Percentiles rank a stretch among this genome's conserved stretches.
Evolutionary conservation across 106 monocot genomes (phyloP).

Genomic region (Gastrodia elata): DNA sequence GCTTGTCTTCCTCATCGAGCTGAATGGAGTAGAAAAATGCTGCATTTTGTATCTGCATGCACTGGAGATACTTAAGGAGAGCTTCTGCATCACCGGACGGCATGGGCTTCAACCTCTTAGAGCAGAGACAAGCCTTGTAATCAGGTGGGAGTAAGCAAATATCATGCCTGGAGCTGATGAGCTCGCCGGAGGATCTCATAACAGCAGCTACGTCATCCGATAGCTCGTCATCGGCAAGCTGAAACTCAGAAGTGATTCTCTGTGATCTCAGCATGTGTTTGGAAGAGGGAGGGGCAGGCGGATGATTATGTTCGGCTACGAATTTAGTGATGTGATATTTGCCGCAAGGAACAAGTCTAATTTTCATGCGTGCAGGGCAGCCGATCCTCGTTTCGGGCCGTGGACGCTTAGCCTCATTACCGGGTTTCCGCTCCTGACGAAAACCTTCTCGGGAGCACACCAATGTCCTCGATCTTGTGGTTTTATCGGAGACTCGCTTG

Average conservation of each 20-base stretch:
- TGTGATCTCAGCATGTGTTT: slow-evolving; percentile 27
- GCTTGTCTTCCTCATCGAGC: slow-evolving; percentile 29
- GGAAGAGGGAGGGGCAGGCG: slow-evolving; percentile 18
- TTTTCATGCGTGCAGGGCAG: slow-evolving; percentile 22
- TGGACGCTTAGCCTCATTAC: slow-evolving; percentile 19
- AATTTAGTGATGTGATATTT: slow-evolving; percentile 16
- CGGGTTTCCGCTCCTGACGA: slow-evolving; percentile 11
- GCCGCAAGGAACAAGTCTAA: slow-evolving; percentile 9
- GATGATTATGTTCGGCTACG: slow-evolving; percentile 16
- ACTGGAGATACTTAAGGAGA: slow-evolving; percentile 21
- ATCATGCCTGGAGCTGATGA: not conserved
- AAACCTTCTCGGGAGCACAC: slow-evolving; percentile 21
- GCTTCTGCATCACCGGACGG: slow-evolving; percentile 21
- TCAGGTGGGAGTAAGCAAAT: slow-evolving; percentile 12
- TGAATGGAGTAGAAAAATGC: slow-evolving; percentile 27
- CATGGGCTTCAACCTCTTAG: slow-evolving; percentile 21
- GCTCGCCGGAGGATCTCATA: slow-evolving; percentile 8
- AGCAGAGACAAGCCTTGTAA: slow-evolving; percentile 13
- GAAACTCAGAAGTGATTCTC: slow-evolving; percentile 18
- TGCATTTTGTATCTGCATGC: slow-evolving; percentile 15
- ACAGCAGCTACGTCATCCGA: slow-evolving; percentile 10
- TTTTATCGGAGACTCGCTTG: slow-evolving; percentile 8
- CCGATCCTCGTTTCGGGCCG: slow-evolving; percentile 20
- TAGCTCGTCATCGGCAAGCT: slow-evolving; percentile 2
- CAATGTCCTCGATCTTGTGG: slow-evolving; percentile 15